phyloP scores from a whole-genome alignment of 129 eudicot genomes.

The Centrapalus pauciflorus region DNA sequence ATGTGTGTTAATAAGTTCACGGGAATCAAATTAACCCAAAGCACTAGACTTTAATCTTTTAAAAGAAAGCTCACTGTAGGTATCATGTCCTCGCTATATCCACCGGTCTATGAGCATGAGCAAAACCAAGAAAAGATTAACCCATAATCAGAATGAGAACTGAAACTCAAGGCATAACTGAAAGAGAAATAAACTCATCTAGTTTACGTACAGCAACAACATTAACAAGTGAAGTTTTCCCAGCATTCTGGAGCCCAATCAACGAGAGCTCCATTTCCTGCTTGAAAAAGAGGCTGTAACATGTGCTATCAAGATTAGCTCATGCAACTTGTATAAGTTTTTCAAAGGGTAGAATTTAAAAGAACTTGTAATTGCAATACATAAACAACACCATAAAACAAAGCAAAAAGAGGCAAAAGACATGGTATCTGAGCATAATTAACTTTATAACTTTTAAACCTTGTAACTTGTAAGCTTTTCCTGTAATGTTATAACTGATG shows the following conservation, averaged over 20 bases:
- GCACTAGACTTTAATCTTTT: neutral
- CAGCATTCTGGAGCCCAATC: slow-evolving; percentile 89
- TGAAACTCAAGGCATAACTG: neutral
- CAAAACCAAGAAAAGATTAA: neutral
- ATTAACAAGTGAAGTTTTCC: slow-evolving; percentile 87
- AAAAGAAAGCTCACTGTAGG: no score
- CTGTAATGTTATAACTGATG: no score
- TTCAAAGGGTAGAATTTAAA: no score
- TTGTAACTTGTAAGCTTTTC: neutral
- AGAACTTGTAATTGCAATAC: neutral
- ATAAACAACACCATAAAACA: no score
- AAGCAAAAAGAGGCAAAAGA: no score
- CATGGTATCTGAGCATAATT: neutral
- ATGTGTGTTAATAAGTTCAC: neutral
- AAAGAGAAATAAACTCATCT: no score
- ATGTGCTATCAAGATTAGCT: neutral
- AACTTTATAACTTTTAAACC: no score
- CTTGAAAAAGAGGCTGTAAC: slow-evolving; percentile 82
- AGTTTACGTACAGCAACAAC: slow-evolving; percentile 66
- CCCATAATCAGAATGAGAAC: neutral
- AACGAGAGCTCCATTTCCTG: slow-evolving; percentile 95
- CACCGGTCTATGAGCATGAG: no score
- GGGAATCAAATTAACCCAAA: neutral
- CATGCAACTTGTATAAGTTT: no score
- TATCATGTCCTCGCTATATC: no score